These are phyloP conservation scores for Cordyceps tenuipes DNA, from an alignment of 2,329 filamentous ascomycete genomes.

Conservation along the genomic window DNA sequence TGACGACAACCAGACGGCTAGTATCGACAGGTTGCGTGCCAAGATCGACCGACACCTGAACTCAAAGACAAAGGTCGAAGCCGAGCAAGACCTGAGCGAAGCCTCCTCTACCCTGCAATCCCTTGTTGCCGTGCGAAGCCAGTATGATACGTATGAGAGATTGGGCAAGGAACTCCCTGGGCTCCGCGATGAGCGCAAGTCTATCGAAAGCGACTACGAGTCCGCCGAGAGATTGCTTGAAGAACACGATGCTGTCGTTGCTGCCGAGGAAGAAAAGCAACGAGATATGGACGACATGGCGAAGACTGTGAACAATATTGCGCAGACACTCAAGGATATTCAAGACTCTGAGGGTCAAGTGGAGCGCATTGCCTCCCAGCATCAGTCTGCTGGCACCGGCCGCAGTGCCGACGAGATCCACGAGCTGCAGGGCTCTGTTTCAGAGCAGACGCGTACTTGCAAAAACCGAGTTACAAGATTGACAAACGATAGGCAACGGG, in stretches of 20 bases:
- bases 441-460: constrained; percentile 56
- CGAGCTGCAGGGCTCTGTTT: constrained; percentile 58
- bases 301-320: constrained; percentile 69
- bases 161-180: constrained; percentile 64
- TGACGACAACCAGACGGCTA: constrained; percentile 48
- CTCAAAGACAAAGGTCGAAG: constrained; percentile 52
- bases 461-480: constrained; percentile 60
- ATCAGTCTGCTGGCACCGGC: constrained; percentile 56
- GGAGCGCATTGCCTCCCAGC: constrained; percentile 63
- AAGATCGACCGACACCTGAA: constrained; percentile 58
- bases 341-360: constrained; percentile 65
- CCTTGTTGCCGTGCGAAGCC: constrained; percentile 53
- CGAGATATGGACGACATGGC: constrained; percentile 67
- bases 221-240: constrained; percentile 54
- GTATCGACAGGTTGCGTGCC: constrained; percentile 51
- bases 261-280: constrained; percentile 55
- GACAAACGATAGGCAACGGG: constrained; percentile 61
- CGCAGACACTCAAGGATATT: constrained; percentile 64
- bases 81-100: constrained; percentile 52
- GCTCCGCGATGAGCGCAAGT: constrained; percentile 54
- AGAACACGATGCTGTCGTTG: constrained; percentile 57
- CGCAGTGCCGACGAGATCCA: constrained; percentile 79
- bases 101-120: constrained; percentile 43
- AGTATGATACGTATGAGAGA: constrained; percentile 67
- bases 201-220: constrained; percentile 54